Evolutionary conservation across 148 eudicot genomes (phyloP), one percentile per base, ranked within the genome.

Genomic region (Nepenthes gracilis): DNA sequence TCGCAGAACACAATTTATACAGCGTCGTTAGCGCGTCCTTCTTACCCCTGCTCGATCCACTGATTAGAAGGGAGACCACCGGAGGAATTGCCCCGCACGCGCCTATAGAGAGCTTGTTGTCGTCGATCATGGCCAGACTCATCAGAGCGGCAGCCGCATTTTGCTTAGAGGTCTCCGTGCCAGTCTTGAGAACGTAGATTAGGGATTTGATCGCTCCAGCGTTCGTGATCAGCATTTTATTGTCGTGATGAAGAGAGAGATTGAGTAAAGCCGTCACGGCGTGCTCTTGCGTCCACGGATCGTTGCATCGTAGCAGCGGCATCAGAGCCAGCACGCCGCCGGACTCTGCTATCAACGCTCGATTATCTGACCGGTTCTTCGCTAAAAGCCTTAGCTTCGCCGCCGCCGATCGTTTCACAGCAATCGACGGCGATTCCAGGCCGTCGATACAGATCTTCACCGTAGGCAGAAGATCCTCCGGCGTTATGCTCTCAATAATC

Each of bases 81-180:
- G 89, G 97, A 12, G 95, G 92, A 0, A 91, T 85, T 1, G 97
- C 97, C 2, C 97, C 97, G 15, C 82, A 79, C 1, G 95, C 96
- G 9, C 97, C 97, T 0, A 91, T 87, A 0, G 92, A 77, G 5
- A 83, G 55, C 69, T 79, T 75, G n/a, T 85, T 86, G 45, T 86
- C 90, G 32, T 89, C 96, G 12, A 81, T 65, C 77, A 90, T 62
- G 1, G 97, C 82, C 5, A 90, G 63, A 45, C 78, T 90, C 66
- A 87, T 75, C 68, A 90, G 23, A 10, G 95, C 92, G 0, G 92
- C 84, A 0, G 97, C 97, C 0, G 95, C 92, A 77, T 91, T 91
- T 67, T 91, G 95, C 66, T 91, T 91, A 2, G 97, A 83, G 0
- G 82, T 70, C 58, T 91, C 95, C 0, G 95, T 87, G 0, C 97